Percentiles rank a stretch among this genome's conserved stretches.
Conservation (phyloP, 805 yeast genomes). For the Lachancea lanzarotensis region DNA sequence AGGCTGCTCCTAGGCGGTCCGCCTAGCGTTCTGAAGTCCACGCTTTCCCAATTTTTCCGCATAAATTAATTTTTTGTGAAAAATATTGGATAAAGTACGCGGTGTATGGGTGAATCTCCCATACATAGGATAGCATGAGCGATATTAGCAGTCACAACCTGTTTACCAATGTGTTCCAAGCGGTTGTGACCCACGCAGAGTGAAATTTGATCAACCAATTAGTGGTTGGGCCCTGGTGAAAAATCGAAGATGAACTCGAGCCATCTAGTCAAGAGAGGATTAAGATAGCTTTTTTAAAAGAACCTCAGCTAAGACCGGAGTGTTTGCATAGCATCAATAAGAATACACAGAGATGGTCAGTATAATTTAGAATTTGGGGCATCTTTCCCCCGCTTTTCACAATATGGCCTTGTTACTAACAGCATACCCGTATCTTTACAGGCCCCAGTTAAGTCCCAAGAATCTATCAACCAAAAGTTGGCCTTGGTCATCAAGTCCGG, state of each 20-base stretch:
- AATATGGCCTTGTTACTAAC: slow-evolving; percentile 4
- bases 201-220: neutral
- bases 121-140: neutral
- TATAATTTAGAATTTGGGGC: slow-evolving; percentile 32
- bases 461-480: slow-evolving; percentile 95
- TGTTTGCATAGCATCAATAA: slow-evolving; percentile 40
- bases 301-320: slow-evolving; percentile 76
- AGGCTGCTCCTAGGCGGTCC: neutral
- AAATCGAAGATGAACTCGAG: neutral
- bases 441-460: slow-evolving; percentile 94
- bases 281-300: neutral
- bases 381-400: neutral
- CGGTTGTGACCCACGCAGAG: neutral
- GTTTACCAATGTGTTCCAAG: too few species aligned
- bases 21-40: neutral
- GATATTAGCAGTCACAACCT: neutral
- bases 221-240: neutral
- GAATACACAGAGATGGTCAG: slow-evolving; percentile 97
- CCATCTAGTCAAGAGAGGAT: neutral
- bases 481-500: slow-evolving; percentile 98
- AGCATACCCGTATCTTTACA: slow-evolving; percentile 21
- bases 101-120: neutral
- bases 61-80: neutral
- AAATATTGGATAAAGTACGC: neutral
- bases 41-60: neutral